These are phyloP conservation scores for Globisporangium radiosum DNA, from an alignment of 352 stramenopile genomes.

Conservation along the genomic window DNA sequence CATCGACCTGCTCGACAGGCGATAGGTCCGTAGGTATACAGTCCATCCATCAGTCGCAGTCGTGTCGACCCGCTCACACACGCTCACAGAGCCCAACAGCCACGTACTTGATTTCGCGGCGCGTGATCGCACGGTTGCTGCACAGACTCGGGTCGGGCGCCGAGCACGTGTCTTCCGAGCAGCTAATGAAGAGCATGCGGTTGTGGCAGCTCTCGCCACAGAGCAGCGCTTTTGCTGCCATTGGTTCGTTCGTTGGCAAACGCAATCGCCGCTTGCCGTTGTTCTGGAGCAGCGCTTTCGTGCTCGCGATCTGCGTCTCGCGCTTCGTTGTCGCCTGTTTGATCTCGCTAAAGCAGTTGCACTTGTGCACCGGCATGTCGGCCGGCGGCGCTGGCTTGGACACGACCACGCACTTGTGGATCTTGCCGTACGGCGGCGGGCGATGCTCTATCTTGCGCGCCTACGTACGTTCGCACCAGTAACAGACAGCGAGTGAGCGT, in stretches of 20 bases:
- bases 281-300: constrained; percentile 20
- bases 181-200: constrained; percentile 81
- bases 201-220: constrained; percentile 78
- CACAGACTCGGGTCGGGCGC: constrained; percentile 57
- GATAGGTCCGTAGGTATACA: not conserved
- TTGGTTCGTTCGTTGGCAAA: constrained; percentile 1
- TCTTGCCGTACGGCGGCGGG: constrained; percentile 56
- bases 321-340: constrained; percentile 36
- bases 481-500: too few relatives aligned
- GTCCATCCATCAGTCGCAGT: not conserved
- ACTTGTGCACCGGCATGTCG: constrained; percentile 65
- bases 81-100: too few relatives aligned
- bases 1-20: constrained; percentile 18
- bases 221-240: constrained; percentile 2
- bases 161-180: constrained; percentile 71
- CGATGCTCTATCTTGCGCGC: constrained; percentile 41
- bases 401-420: constrained; percentile 69
- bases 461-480: constrained; percentile 4
- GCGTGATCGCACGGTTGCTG: constrained; percentile 69
- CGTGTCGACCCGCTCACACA: too few relatives aligned
- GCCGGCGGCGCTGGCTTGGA: constrained; percentile 47
- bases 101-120: constrained; percentile 49
- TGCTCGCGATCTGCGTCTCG: constrained; percentile 43
- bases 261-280: constrained; percentile 8
- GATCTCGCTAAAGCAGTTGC: constrained; percentile 56